Percentiles rank a stretch among this genome's conserved stretches.
Conservation (phyloP, 208 protist species). For the Novymonas esmeraldas region DNA sequence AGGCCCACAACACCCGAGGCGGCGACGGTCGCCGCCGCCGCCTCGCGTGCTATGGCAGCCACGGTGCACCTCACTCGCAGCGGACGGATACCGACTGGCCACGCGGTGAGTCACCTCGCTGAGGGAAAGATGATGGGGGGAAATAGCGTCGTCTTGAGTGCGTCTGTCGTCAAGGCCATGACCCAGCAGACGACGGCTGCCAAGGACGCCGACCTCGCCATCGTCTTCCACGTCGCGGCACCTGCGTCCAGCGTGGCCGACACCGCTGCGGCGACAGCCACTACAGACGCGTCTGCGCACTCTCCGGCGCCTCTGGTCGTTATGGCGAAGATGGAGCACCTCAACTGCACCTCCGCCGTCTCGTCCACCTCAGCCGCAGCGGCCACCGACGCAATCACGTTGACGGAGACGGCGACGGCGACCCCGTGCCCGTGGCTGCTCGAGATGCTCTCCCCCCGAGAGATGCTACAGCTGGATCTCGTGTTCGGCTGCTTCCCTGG, state of each 20-base stretch:
- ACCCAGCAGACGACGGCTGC: slow-evolving; percentile 24
- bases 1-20: no score
- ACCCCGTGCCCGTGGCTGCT: slow-evolving; percentile 29
- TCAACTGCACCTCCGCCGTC: slow-evolving; percentile 33
- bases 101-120: slow-evolving; percentile 13
- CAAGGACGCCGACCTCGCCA: background rate
- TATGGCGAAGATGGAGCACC: slow-evolving; percentile 81
- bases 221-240: slow-evolving; percentile 18
- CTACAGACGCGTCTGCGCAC: background rate
- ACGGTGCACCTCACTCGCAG: slow-evolving; percentile 19
- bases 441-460: slow-evolving; percentile 56
- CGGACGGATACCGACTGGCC: background rate
- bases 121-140: background rate
- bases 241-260: no score
- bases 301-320: background rate
- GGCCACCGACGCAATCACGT: background rate
- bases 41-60: background rate
- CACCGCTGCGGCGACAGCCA: background rate
- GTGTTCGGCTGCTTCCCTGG: slow-evolving; percentile 64
- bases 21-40: background rate
- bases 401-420: slow-evolving; percentile 11
- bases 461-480: slow-evolving; percentile 52
- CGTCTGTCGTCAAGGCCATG: slow-evolving; percentile 3
- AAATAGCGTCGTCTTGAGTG: slow-evolving; percentile 8
- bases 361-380: background rate